These are phyloP conservation scores for Trichosporon sp. DNA, from an alignment of 1,284 basidiomycete species.

Conservation along the genomic window DNA sequence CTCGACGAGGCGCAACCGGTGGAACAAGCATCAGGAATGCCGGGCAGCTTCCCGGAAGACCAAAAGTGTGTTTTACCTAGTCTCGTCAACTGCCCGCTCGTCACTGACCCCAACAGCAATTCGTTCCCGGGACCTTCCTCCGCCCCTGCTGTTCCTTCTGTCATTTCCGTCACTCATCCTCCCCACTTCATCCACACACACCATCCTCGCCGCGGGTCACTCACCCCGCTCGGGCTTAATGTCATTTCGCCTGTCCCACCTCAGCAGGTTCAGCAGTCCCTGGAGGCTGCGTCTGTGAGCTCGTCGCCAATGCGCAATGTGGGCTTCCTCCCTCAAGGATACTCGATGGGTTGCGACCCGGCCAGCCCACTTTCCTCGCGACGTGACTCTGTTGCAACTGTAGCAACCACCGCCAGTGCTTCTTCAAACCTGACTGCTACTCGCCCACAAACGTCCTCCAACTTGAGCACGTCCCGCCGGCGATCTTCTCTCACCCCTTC, in stretches of 20 bases:
- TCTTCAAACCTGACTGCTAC: slow-evolving; percentile 45
- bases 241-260: slow-evolving; percentile 55
- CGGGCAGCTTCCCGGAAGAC: slow-evolving; percentile 14
- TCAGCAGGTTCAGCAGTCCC: slow-evolving; percentile 20
- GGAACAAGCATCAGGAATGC: slow-evolving; percentile 5
- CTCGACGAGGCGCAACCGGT: not conserved
- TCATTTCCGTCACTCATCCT: slow-evolving; percentile 51
- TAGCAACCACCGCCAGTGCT: slow-evolving; percentile 36
- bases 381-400: slow-evolving; percentile 35
- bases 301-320: slow-evolving; percentile 38
- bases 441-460: slow-evolving; percentile 40
- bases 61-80: slow-evolving; percentile 1
- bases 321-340: slow-evolving; percentile 38
- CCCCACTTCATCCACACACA: slow-evolving; percentile 57
- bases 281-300: slow-evolving; percentile 20
- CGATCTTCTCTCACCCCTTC: slow-evolving; percentile 49
- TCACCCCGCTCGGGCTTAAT: slow-evolving; percentile 54
- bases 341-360: slow-evolving; percentile 20
- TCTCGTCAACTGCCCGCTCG: not conserved
- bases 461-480: slow-evolving; percentile 38
- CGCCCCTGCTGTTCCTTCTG: slow-evolving; percentile 51
- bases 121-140: slow-evolving; percentile 45
- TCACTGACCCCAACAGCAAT: not conserved
- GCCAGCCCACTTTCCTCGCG: slow-evolving; percentile 23
- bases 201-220: slow-evolving; percentile 53